These are phyloP conservation scores for Cubamyces sp. DNA, from an alignment of 768 basidiomycete species.

Conservation along the genomic window DNA sequence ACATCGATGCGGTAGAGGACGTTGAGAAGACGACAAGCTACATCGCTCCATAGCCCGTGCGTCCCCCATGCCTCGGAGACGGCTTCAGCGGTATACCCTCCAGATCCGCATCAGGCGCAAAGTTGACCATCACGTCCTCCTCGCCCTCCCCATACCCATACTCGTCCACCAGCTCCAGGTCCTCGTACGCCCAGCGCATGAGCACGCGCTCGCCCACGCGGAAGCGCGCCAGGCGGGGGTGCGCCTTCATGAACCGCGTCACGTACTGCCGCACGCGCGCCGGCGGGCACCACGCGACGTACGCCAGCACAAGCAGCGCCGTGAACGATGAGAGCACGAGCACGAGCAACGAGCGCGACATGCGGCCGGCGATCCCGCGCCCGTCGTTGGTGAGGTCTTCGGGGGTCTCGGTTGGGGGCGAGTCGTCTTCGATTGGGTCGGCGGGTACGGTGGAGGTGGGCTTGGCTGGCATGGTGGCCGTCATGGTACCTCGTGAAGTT, in stretches of 20 bases:
- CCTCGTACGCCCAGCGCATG: slow-evolving; percentile 53
- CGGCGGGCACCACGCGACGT: slow-evolving; percentile 33
- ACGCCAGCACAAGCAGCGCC: slow-evolving; percentile 27
- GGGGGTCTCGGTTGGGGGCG: slow-evolving; percentile 20
- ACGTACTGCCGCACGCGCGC: slow-evolving; percentile 26
- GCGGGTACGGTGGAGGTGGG: not conserved
- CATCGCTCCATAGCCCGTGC: slow-evolving; percentile 27
- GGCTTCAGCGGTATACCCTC: slow-evolving; percentile 52
- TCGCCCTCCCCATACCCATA: slow-evolving; percentile 28
- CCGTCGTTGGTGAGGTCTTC: slow-evolving; percentile 22
- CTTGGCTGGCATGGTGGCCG: not conserved
- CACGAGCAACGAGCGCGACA: slow-evolving; percentile 20
- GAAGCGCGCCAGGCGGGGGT: slow-evolving; percentile 36
- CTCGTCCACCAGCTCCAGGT: slow-evolving; percentile 38
- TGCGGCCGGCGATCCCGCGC: slow-evolving; percentile 7
- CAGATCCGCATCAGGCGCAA: slow-evolving; percentile 28
- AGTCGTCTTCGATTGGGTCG: slow-evolving; percentile 6
- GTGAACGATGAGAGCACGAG: slow-evolving; percentile 27
- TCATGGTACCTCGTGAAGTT: not conserved
- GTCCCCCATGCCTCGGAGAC: slow-evolving; percentile 31
- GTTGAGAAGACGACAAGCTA: not conserved
- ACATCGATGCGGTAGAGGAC: too few relatives aligned
- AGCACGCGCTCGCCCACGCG: slow-evolving; percentile 46
- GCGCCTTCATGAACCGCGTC: slow-evolving; percentile 27
- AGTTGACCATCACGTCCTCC: slow-evolving; percentile 51